These are phyloP conservation scores for Niveomyces coronatus DNA, from an alignment of 2,329 filamentous ascomycete species.

Conservation along the genomic window DNA sequence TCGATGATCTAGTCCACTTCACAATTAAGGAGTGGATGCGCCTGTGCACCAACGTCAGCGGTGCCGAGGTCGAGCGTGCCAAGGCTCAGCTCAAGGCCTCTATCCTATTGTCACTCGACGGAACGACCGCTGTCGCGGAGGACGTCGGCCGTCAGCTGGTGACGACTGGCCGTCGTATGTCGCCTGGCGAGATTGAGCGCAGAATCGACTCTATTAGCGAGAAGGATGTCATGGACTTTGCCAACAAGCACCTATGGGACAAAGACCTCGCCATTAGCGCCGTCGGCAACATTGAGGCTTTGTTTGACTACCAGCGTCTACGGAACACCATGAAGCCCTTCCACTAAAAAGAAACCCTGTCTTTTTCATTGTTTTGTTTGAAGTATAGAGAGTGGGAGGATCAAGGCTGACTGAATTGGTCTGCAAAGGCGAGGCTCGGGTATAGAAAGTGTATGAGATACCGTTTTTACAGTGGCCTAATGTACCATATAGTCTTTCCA, in stretches of 20 bases:
- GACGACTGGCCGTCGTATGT: conserved; percentile 88
- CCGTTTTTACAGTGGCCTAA: conserved; percentile 37
- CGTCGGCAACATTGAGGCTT: conserved; percentile 83
- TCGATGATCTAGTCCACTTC: conserved; percentile 98
- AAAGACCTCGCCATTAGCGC: conserved; percentile 90
- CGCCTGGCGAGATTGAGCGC: conserved; percentile 88
- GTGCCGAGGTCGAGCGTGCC: conserved; percentile 91
- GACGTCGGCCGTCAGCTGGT: conserved; percentile 98
- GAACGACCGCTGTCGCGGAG: conserved; percentile 93
- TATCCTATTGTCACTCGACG: conserved; percentile 92
- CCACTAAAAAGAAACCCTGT: conserved; percentile 17
- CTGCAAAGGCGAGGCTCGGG: conserved; percentile 30
- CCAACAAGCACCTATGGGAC: conserved; percentile 92
- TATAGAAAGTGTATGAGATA: conserved; percentile 49
- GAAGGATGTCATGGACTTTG: conserved; percentile 96
- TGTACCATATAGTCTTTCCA: conserved; percentile 43
- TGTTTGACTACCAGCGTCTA: conserved; percentile 68
- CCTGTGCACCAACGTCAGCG: conserved; percentile 76
- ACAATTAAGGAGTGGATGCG: conserved; percentile 97
- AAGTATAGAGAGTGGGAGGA: conserved; percentile 13
- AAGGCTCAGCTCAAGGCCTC: conserved; percentile 99
- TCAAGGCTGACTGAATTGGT: conserved; percentile 17
- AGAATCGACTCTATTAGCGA: conserved; percentile 80
- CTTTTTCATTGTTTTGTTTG: too few species aligned
- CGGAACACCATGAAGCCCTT: conserved; percentile 78